Evolutionary conservation across 192 early-diverging fungal species (phyloP), one percentile per base, ranked within the genome.

Genomic region (Backusella westeae): DNA sequence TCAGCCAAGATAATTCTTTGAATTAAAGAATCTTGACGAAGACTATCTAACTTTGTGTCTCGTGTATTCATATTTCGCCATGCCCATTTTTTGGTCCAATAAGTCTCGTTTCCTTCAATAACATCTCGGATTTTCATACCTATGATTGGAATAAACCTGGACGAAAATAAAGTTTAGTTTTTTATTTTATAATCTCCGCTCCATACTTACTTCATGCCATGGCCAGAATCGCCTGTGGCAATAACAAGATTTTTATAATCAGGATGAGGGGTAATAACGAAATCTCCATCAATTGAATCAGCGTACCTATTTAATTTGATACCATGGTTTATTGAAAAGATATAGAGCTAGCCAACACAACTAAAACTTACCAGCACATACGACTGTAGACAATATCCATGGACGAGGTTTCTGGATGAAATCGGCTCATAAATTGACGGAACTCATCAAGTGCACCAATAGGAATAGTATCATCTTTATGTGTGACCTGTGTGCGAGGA

Each of bases 151-250:
- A 80, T 59, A 65, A 89, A 87, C 76, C 71, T 72, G 29, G 39
- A 17, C 15, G 23, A n/a, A 26, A 69, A 63, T 63, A 63, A 63
- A 6, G 56, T 63, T 63, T 63, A 63, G 56, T 10, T 23, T 26
- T 59, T 59, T 29, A 1, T 26, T 63, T 26, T 26, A 44, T 38
- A 42, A 72, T 26, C 41, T 26, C 23, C 8, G 56, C 29, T 12
- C 23, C 23, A 7, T 23, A 67, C 66, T 76, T 49, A 76, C 75
- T 90, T 90, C 79, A 90, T 87, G 19, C 74, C 88, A 69, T 90
- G 88, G 1, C 88, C 88, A 38, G 81, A 84, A 9, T 85, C 88
- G 26, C 88, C 88, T 10, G 87, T 83, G 4, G 87, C 88, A 36
- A 90, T 71, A 52, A 84, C 69, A 9, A 86, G 39, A 23, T 78